Conservation (phyloP, 805 yeast species). For the Candida sakaeoensis region DNA sequence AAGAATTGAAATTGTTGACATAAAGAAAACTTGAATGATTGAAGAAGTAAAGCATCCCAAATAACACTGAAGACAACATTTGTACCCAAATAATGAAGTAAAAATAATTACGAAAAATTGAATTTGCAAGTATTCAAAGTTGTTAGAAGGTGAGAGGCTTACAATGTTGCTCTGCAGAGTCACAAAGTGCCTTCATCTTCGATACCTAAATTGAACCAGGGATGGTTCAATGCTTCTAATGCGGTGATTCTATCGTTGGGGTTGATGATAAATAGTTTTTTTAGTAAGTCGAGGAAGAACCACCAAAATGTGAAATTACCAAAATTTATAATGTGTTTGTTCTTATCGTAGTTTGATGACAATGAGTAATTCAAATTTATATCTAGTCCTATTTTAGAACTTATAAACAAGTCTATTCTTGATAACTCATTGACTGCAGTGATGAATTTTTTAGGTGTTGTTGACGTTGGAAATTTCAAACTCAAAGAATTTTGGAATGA, state of each 20-base stretch:
- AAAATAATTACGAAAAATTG: not conserved
- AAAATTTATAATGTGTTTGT: conserved; percentile 41
- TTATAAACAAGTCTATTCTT: conserved; percentile 43
- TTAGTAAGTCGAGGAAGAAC: conserved; percentile 51
- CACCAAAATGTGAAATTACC: conserved; percentile 81
- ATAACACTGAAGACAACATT: not conserved
- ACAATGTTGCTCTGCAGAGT: not conserved
- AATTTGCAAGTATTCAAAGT: no score
- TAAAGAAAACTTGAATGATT: not conserved
- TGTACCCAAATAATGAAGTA: not conserved
- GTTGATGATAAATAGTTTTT: conserved; percentile 35
- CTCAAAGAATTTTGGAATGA: conserved; percentile 22
- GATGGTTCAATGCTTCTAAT: conserved; percentile 40
- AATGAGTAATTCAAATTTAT: conserved; percentile 38
- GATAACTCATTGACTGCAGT: conserved; percentile 37
- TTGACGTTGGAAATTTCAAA: conserved; percentile 35
- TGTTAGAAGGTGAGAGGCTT: no score
- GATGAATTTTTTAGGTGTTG: conserved; percentile 38
- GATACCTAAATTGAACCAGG: conserved; percentile 47
- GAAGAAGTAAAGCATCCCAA: not conserved
- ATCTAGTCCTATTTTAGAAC: conserved; percentile 37
- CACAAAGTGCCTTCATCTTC: conserved; percentile 41
- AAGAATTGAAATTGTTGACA: conserved; percentile 1
- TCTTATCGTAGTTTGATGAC: conserved; percentile 34
- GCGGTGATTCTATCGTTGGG: conserved; percentile 39